Evolutionary conservation across 257 asterid species (phyloP), one percentile per base, ranked within the genome.

Genomic region (Marsdenia floribunda): DNA sequence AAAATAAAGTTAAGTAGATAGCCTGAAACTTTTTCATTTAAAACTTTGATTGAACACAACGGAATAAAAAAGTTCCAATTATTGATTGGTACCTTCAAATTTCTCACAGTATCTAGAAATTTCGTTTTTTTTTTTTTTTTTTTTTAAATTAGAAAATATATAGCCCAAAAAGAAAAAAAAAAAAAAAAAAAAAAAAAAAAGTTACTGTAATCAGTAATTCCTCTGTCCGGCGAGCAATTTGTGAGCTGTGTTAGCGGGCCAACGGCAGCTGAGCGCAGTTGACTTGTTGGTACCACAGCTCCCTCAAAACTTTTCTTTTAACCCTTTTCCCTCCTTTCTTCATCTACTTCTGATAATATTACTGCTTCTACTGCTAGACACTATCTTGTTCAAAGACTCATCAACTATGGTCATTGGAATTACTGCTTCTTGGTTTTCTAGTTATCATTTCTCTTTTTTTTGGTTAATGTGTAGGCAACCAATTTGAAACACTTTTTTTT

Each of bases 241-340:
- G 13, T 6, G 49, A 26, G 40, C 52, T 8, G 2, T 19, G 58
- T 4, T 13, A 1, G 54, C 54, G n/a, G 57, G 29, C 49, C 49
- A 55, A 15, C n/a, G 52, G 52, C 19, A 21, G 71, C 42, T 38
- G 52, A 19, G 71, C 16, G 47, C 47, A 64, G 46, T 64, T 66
- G 71, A 66, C 71, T 66, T 66, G 71, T 13, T 66, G 71, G 46
- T 66, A 64, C 7, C 22, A 38, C 13, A 18, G n/a, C 16, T 29
- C 24, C 47, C 47, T 0, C 29, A 38, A 64, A 38, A 37, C 37
- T 38, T 64, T 65, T 38, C 49, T 38, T 65, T 6, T 19, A 35
- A 33, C 44, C 3, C 44, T 15, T 4, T 33, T 2, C 40, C 1
- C 5, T 18, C 5, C 14, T 16, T 15, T 35, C 5, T 2, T 11